Evolutionary conservation across 768 basidiomycete genomes (phyloP).

Genomic region (Agrocybe pediades): DNA sequence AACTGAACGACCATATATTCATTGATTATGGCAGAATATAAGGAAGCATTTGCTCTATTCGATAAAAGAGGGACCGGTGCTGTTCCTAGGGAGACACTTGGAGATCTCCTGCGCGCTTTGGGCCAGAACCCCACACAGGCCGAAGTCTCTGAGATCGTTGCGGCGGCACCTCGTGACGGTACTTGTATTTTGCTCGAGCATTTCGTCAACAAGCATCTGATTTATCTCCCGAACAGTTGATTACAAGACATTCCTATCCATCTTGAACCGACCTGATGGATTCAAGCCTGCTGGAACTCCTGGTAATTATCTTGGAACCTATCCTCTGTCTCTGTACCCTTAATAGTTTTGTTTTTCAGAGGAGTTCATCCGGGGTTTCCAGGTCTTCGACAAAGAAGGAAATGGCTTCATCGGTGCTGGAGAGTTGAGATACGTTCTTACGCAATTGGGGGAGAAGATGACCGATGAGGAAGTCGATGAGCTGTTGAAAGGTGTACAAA

Average conservation of each 20-base stretch:
- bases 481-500: slow-evolving; percentile 92
- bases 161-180: slow-evolving; percentile 78
- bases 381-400: slow-evolving; percentile 96
- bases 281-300: slow-evolving; percentile 97
- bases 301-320: slow-evolving; percentile 46
- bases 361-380: slow-evolving; percentile 99
- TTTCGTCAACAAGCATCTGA: not conserved
- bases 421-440: slow-evolving; percentile 90
- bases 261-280: slow-evolving; percentile 93
- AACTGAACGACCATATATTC: not conserved
- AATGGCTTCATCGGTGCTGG: slow-evolving; percentile 92
- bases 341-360: slow-evolving; percentile 46
- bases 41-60: slow-evolving; percentile 96
- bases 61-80: slow-evolving; percentile 95
- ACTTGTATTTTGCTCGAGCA: slow-evolving; percentile 1
- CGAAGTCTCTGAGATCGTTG: slow-evolving; percentile 87
- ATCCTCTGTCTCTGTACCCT: not conserved
- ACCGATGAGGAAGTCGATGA: slow-evolving; percentile 97
- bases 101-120: slow-evolving; percentile 89
- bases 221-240: slow-evolving; percentile 62
- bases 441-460: slow-evolving; percentile 99
- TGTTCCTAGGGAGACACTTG: slow-evolving; percentile 85
- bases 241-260: slow-evolving; percentile 87
- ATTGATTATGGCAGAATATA: slow-evolving; percentile 69
- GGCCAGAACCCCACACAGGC: slow-evolving; percentile 99